Conservation (phyloP, 1,284 basidiomycete genomes). For the Volvariella volvacea region DNA sequence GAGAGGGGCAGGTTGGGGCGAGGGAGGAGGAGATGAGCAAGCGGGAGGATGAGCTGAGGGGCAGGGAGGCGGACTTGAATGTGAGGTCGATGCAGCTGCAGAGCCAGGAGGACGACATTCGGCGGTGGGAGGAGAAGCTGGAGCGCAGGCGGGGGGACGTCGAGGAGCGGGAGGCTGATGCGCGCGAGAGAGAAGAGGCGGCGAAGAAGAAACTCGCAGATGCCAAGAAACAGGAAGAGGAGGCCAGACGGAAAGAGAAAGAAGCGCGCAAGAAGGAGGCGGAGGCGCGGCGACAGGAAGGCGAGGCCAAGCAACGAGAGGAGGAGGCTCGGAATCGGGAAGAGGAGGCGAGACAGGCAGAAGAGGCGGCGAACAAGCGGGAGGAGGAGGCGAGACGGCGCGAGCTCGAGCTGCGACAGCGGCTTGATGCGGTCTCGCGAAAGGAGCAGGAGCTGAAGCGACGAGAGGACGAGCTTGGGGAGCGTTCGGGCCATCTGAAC, state of each 20-base stretch:
- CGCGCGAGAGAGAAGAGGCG: slow-evolving; percentile 5
- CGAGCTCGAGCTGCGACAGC: slow-evolving; percentile 3
- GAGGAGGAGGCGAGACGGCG: slow-evolving; percentile 6
- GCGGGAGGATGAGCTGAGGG: neutral
- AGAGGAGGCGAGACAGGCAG: slow-evolving; percentile 5
- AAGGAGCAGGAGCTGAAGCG: slow-evolving; percentile 3
- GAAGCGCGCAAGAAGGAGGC: slow-evolving; percentile 7
- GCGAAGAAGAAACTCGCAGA: slow-evolving; percentile 4
- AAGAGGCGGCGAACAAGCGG: slow-evolving; percentile 3
- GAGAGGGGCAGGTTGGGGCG: neutral
- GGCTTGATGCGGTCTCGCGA: neutral
- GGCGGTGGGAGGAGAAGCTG: neutral
- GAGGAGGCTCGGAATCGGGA: slow-evolving; percentile 3
- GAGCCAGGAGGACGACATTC: slow-evolving; percentile 2
- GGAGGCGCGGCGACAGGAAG: slow-evolving; percentile 5
- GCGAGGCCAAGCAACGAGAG: slow-evolving; percentile 4
- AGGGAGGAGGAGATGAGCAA: slow-evolving; percentile 1
- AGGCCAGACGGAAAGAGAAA: slow-evolving; percentile 3
- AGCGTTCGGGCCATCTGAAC: neutral
- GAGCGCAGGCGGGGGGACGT: slow-evolving; percentile 1
- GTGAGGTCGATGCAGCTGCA: neutral
- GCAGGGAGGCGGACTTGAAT: slow-evolving; percentile 3
- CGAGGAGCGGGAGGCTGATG: slow-evolving; percentile 3
- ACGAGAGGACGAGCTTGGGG: slow-evolving; percentile 3
- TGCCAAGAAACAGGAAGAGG: slow-evolving; percentile 4